phyloP scores from a whole-genome alignment of 2,329 filamentous ascomycete genomes.

The Aspergillus sp. region DNA sequence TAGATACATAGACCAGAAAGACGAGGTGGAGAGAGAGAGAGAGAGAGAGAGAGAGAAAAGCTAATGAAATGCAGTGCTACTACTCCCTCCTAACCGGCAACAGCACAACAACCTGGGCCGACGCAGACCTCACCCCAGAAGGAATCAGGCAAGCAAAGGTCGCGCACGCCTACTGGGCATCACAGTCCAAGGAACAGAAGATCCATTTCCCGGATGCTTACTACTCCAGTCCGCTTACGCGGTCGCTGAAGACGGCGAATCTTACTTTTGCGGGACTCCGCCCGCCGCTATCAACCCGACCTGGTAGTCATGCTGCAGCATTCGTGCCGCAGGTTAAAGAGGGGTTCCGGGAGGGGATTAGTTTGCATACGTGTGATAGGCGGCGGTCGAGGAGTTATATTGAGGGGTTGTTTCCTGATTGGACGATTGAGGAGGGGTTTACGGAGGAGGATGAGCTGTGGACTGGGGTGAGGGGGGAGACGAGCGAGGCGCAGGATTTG shows the following conservation, averaged over 20 bases:
- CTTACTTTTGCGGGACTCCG: slow-evolving; percentile 51
- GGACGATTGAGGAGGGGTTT: slow-evolving; percentile 54
- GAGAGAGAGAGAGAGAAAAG: no score
- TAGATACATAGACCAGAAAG: neutral
- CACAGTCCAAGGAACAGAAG: slow-evolving; percentile 41
- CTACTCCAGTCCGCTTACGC: slow-evolving; percentile 56
- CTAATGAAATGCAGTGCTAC: slow-evolving; percentile 48
- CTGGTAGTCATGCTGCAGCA: slow-evolving; percentile 24
- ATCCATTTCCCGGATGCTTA: slow-evolving; percentile 57
- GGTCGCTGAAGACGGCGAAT: slow-evolving; percentile 57
- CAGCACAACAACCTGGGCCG: slow-evolving; percentile 53
- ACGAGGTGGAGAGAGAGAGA: no score
- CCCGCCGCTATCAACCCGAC: slow-evolving; percentile 33
- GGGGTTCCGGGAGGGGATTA: slow-evolving; percentile 56
- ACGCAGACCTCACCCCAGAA: slow-evolving; percentile 54
- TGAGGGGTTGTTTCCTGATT: slow-evolving; percentile 47
- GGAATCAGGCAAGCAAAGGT: slow-evolving; percentile 52
- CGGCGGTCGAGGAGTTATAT: slow-evolving; percentile 52
- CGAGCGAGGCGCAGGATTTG: slow-evolving; percentile 47
- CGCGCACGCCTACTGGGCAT: slow-evolving; percentile 50
- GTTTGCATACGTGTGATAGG: slow-evolving; percentile 61
- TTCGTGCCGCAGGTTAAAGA: slow-evolving; percentile 59
- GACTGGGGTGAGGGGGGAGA: slow-evolving; percentile 51
- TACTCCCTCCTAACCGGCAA: slow-evolving; percentile 60
- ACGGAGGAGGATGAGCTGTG: slow-evolving; percentile 55